phyloP scores from a whole-genome alignment of 805 yeast species.

The Lachancea waltii region DNA sequence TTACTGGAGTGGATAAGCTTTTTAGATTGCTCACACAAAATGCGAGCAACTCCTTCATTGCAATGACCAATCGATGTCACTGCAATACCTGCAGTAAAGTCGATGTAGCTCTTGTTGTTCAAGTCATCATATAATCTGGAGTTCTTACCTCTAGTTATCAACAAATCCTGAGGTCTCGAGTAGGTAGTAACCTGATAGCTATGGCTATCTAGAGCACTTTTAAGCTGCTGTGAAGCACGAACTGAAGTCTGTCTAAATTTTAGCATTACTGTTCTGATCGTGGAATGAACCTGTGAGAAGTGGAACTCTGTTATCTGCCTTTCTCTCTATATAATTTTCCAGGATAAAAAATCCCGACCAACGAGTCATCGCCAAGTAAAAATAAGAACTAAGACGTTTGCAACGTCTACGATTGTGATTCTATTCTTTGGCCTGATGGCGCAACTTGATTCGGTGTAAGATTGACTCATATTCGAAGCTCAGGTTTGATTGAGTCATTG shows the following conservation, averaged over 20 bases:
- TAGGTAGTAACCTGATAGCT: conserved; percentile 62
- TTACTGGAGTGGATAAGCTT: conserved; percentile 81
- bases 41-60: conserved; percentile 63
- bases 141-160: conserved; percentile 76
- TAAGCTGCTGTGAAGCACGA: conserved; percentile 1
- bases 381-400: too few species aligned
- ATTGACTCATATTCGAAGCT: too few species aligned
- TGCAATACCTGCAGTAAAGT: conserved; percentile 94
- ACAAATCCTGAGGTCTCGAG: conserved; percentile 63
- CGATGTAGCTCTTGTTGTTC: conserved; percentile 72
- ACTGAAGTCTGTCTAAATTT: conserved; percentile 2
- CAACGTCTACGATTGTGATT: too few species aligned
- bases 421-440: too few species aligned
- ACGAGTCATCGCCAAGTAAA: too few species aligned
- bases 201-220: conserved; percentile 13
- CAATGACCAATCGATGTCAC: conserved; percentile 93
- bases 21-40: conserved; percentile 63
- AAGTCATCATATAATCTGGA: conserved; percentile 69
- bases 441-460: too few species aligned
- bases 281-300: too few species aligned
- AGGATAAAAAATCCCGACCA: too few species aligned
- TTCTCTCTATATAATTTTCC: too few species aligned
- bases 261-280: too few species aligned
- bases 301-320: too few species aligned
- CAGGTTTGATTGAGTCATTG: too few species aligned